phyloP scores from a whole-genome alignment of 306 rosid species.

The Castanea crenata region DNA sequence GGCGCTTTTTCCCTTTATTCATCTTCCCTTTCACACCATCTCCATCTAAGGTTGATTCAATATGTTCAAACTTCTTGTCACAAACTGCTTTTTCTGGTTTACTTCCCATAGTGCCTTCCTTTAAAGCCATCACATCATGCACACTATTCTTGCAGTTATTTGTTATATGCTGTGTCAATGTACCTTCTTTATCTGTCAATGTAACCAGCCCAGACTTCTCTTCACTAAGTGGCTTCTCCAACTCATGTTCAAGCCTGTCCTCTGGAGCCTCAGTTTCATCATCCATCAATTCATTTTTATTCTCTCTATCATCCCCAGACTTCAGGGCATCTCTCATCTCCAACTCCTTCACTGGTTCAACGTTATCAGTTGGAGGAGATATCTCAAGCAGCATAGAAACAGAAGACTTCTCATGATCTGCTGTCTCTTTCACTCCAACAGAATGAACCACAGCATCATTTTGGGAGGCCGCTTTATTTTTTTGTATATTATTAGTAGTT shows the following conservation, averaged over 20 bases:
- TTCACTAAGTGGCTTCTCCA: slow-evolving; percentile 33
- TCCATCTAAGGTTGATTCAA: slow-evolving; percentile 34
- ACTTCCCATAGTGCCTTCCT: slow-evolving; percentile 26
- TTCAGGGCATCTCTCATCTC: slow-evolving; percentile 17
- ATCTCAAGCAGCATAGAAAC: slow-evolving; percentile 24
- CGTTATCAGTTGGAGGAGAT: slow-evolving; percentile 27
- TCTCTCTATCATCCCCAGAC: slow-evolving; percentile 24
- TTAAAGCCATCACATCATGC: slow-evolving; percentile 32
- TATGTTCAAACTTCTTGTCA: slow-evolving; percentile 14
- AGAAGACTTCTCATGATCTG: slow-evolving; percentile 18
- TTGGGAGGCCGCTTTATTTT: slow-evolving; percentile 28
- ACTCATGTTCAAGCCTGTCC: slow-evolving; percentile 39
- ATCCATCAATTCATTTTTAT: slow-evolving; percentile 40
- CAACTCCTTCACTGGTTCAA: slow-evolving; percentile 23
- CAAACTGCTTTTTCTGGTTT: slow-evolving; percentile 24
- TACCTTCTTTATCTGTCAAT: slow-evolving; percentile 19
- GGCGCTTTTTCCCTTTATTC: slow-evolving; percentile 27
- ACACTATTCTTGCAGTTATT: slow-evolving; percentile 9
- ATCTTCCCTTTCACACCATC: slow-evolving; percentile 30
- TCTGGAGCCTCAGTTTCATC: slow-evolving; percentile 80
- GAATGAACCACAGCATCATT: slow-evolving; percentile 24
- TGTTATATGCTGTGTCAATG: slow-evolving; percentile 16
- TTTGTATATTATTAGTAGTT: slow-evolving; percentile 39
- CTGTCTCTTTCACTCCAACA: slow-evolving; percentile 28
- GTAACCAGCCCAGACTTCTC: slow-evolving; percentile 21